phyloP scores from a whole-genome alignment of 371 early-diverging fungal genomes.

The Blakeslea trispora region DNA sequence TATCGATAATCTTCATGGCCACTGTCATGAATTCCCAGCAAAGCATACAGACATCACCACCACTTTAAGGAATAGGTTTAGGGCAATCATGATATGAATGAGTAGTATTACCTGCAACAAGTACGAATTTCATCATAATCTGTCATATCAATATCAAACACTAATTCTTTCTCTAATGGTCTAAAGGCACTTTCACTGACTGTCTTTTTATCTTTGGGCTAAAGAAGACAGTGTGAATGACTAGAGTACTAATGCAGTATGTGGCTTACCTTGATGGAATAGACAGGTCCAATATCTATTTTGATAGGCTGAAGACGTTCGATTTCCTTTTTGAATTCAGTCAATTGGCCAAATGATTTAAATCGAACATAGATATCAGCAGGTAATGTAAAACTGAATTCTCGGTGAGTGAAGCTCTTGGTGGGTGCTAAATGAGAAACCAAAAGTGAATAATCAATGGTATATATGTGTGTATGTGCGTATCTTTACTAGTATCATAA shows the following conservation, averaged over 20 bases:
- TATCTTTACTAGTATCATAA: conserved; percentile 65
- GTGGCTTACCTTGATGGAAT: conserved; percentile 67
- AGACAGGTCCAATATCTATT: conserved; percentile 98
- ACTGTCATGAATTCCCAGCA: conserved; percentile 97
- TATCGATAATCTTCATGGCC: conserved; percentile 87
- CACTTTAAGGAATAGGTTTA: conserved; percentile 41
- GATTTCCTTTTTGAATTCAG: conserved; percentile 81
- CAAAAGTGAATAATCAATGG: too few species aligned
- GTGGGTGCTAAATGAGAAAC: conserved; percentile 50
- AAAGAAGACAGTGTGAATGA: conserved; percentile 1
- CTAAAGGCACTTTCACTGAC: conserved; percentile 71
- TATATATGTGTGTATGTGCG: too few species aligned
- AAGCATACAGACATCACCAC: conserved; percentile 84
- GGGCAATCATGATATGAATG: neutral
- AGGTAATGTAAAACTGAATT: conserved; percentile 90
- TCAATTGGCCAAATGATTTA: conserved; percentile 75
- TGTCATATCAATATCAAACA: conserved; percentile 99
- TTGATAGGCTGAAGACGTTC: conserved; percentile 78
- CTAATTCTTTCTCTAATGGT: conserved; percentile 90
- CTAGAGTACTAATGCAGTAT: too few species aligned
- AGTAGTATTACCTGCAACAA: conserved; percentile 86
- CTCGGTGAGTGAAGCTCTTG: conserved; percentile 79
- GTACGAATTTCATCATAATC: conserved; percentile 98
- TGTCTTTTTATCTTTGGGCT: conserved; percentile 83
- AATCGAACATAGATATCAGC: conserved; percentile 87